Conservation (phyloP, 2,329 filamentous ascomycete species). For the Escovopsis weberi region DNA sequence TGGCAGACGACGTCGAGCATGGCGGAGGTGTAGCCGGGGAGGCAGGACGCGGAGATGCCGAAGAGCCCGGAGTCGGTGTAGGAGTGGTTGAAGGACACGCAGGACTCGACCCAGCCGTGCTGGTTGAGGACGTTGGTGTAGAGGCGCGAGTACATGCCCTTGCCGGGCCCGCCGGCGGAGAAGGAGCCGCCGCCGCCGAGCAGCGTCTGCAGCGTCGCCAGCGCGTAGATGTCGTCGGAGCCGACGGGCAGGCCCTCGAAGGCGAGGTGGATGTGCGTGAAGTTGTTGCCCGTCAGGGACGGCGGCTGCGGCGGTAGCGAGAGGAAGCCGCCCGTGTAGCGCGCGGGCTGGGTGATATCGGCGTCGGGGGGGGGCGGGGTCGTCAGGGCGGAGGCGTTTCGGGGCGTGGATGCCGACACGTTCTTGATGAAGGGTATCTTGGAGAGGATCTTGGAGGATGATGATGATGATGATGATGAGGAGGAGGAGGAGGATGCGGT, state of each 20-base stretch:
- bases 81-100: conserved; percentile 90
- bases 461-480: conserved; percentile 21
- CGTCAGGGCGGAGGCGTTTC: conserved; percentile 42
- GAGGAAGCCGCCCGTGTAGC: conserved; percentile 90
- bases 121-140: conserved; percentile 98
- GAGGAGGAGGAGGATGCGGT: conserved; percentile 11
- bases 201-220: conserved; percentile 88
- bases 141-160: conserved; percentile 96
- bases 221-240: conserved; percentile 86
- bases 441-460: conserved; percentile 51
- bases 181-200: conserved; percentile 94
- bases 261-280: conserved; percentile 88
- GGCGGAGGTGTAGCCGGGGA: conserved; percentile 57
- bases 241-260: conserved; percentile 90
- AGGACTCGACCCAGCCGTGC: conserved; percentile 92
- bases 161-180: conserved; percentile 88
- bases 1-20: conserved; percentile 96
- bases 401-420: conserved; percentile 58
- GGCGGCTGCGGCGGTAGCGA: conserved; percentile 69
- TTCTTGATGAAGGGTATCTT: conserved; percentile 86
- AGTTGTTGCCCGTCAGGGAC: conserved; percentile 60
- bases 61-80: conserved; percentile 95
- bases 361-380: conserved; percentile 25
- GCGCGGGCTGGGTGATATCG: conserved; percentile 51
- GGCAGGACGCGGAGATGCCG: conserved; percentile 78